Base-by-base conservation (phyloP, 2,329 filamentous ascomycete genomes). In the Phialophora expanda region DNA sequence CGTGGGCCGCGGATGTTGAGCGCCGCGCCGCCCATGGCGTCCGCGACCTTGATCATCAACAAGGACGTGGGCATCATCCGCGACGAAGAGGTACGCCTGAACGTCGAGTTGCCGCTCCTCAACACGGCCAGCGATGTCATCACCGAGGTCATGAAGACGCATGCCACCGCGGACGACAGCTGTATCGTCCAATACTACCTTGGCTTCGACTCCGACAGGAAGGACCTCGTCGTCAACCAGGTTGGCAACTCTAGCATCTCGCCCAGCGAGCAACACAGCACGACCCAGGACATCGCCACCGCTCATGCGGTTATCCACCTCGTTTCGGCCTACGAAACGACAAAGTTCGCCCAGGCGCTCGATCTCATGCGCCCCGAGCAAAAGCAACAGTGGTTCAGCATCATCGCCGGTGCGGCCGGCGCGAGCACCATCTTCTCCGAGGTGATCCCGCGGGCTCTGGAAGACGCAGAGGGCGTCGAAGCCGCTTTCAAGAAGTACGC, bases 31-130 rank as follows among this genome's bases (percentile, higher is more conserved):
- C 86, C 86, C 0, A 75, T 87, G 41, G 85, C 84, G 17, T 87
- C 85, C 73, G 86, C 86, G 2, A 73, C 87, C 56, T 83, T 82
- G 32, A 88, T 88, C 69, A 87, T 88, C 67, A 70, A 86, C 41
- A 88, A 88, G 76, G 86, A 88, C 74, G 79, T 79, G 11, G 71
- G 70, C 20, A 72, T 72, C 38, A 72, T 72, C 50, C 65, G 65
- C 30, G 70, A 72, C 59, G 70, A 72, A 41, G 70, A 71, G 62
- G 57, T 55, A 5, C 59, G 70, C 30, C 50, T 72, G 41, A 61
- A 66, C 56, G 62, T 67, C 61, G 69, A 70, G 28, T 53, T 72
- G 12, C 70, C 70, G 7, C 59, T 72, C 20, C 65, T 72, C 34
- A 72, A 72, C 63, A 61, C 60, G 6, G 68, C 70, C 12, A 66